Evolutionary conservation across 352 stramenopile species (phyloP).

Genomic region (Globisporangium nunn): DNA sequence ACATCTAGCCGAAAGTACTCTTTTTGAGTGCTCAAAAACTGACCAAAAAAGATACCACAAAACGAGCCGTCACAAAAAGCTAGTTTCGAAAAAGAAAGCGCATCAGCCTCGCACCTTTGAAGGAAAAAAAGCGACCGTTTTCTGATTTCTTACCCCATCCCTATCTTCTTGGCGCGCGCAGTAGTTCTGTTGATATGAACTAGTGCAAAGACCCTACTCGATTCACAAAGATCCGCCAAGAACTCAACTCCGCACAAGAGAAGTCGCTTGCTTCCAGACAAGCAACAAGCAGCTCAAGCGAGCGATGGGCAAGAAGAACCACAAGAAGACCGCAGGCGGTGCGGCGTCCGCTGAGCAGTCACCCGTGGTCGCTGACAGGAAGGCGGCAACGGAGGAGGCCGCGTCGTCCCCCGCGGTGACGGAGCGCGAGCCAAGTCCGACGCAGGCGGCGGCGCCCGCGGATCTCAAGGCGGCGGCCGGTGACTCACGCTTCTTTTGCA

Average conservation of each 20-base stretch:
- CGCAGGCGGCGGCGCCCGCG: constrained; percentile 9
- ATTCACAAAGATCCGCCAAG: too few relatives aligned
- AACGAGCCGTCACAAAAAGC: too few relatives aligned
- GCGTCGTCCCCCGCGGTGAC: constrained; percentile 11
- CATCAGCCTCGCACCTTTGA: too few relatives aligned
- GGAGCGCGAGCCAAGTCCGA: constrained; percentile 21
- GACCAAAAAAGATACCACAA: too few relatives aligned
- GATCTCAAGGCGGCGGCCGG: constrained; percentile 33
- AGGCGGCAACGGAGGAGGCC: background rate
- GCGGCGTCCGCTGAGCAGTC: constrained; percentile 7
- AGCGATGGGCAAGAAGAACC: constrained; percentile 64
- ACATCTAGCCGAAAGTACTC: too few relatives aligned
- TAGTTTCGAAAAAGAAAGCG: too few relatives aligned
- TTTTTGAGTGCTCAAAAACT: too few relatives aligned
- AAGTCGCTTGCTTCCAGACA: background rate
- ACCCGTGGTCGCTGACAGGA: constrained; percentile 8
- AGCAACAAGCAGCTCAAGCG: background rate
- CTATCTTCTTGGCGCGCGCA: too few relatives aligned
- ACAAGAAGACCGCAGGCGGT: constrained; percentile 23
- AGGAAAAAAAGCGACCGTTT: too few relatives aligned
- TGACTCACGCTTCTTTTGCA: background rate
- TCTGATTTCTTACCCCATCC: too few relatives aligned
- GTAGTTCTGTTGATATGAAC: too few relatives aligned
- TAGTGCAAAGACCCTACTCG: too few relatives aligned
- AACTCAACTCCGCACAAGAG: background rate